Evolutionary conservation across 495 filamentous ascomycete species (phyloP).

Genomic region (Thermochaetoides thermophila): DNA sequence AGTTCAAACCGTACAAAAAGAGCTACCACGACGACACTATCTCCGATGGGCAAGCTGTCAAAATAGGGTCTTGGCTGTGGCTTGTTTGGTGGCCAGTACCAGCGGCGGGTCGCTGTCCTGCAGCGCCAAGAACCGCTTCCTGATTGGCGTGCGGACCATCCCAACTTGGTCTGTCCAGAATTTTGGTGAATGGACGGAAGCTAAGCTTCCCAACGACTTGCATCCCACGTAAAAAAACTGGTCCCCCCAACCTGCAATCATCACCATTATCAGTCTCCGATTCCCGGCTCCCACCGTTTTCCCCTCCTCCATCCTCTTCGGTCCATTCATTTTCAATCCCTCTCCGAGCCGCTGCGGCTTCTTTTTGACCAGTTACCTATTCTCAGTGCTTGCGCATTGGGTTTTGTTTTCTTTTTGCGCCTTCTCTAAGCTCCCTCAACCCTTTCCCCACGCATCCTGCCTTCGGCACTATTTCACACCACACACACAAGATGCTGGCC

Average conservation of each 20-base stretch:
- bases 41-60: too few relatives aligned
- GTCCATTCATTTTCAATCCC: background rate
- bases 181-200: slow-evolving; percentile 15
- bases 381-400: slow-evolving; percentile 16
- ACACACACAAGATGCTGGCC: slow-evolving; percentile 33
- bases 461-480: slow-evolving; percentile 3
- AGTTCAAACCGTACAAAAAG: too few relatives aligned
- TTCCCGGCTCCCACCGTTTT: slow-evolving; percentile 14
- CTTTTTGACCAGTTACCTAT: too few relatives aligned
- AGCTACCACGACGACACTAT: too few relatives aligned
- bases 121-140: background rate
- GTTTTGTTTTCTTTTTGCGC: background rate
- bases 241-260: slow-evolving; percentile 10
- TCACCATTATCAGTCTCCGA: slow-evolving; percentile 14
- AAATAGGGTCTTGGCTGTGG: too few relatives aligned
- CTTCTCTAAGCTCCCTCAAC: slow-evolving; percentile 1
- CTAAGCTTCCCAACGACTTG: slow-evolving; percentile 19
- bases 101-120: too few relatives aligned
- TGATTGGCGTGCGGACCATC: slow-evolving; percentile 5
- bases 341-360: background rate
- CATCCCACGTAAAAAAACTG: slow-evolving; percentile 20
- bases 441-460: slow-evolving; percentile 9
- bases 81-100: too few relatives aligned
- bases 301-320: slow-evolving; percentile 9
- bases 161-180: slow-evolving; percentile 9